Percentiles rank a stretch among this genome's conserved stretches.
Evolutionary conservation across 1,139 yeast genomes (phyloP).

Genomic region (Blastobotrys malaysiensis): DNA sequence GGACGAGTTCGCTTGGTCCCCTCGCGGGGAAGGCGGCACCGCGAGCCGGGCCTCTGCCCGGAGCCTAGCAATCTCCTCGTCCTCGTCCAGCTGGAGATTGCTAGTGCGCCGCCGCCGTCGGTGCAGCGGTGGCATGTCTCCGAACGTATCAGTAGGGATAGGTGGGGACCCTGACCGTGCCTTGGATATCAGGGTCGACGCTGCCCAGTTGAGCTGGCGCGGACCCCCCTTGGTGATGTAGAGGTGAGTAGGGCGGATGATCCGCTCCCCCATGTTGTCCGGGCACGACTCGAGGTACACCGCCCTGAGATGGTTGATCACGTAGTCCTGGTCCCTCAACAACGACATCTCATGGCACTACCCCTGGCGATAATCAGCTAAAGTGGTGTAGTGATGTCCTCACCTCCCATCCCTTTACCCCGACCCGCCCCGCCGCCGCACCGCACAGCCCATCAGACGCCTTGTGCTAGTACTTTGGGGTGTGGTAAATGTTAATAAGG

Average conservation of each 20-base stretch:
- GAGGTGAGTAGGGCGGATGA: conserved; percentile 29
- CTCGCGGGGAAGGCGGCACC: not conserved
- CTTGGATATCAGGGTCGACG: conserved; percentile 24
- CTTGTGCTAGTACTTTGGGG: no score
- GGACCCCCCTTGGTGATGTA: conserved; percentile 29
- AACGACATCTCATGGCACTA: conserved; percentile 22
- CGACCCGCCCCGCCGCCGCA: not conserved
- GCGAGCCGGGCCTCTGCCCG: conserved; percentile 7
- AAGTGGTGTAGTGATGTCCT: not conserved
- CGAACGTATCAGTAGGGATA: conserved; percentile 21
- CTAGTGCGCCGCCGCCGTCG: not conserved
- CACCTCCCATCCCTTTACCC: not conserved
- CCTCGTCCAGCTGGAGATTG: conserved; percentile 11
- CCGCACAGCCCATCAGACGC: no score
- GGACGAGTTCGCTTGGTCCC: not conserved
- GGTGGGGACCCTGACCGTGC: conserved; percentile 29
- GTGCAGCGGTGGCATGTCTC: conserved; percentile 11
- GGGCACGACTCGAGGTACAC: conserved; percentile 30
- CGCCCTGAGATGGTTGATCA: conserved; percentile 31
- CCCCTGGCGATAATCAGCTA: not conserved
- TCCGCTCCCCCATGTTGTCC: conserved; percentile 32
- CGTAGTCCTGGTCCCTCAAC: conserved; percentile 30
- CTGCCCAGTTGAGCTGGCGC: conserved; percentile 25
- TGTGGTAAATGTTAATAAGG: no score
- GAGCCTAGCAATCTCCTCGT: conserved; percentile 12